phyloP scores from a whole-genome alignment of 192 early-diverging fungal genomes.

The Backusella luteola region DNA sequence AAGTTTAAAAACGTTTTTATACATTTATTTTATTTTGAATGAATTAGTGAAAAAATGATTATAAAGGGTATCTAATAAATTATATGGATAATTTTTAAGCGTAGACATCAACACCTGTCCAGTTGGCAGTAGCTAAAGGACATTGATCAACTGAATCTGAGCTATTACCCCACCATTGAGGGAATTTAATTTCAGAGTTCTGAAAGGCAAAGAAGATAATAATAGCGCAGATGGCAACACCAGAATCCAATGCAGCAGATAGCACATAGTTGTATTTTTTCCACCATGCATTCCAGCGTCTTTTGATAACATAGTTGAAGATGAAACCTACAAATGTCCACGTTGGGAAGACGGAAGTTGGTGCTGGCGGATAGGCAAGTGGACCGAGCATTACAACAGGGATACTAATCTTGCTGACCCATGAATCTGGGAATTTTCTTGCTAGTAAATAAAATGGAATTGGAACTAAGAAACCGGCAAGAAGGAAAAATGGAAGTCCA shows the following conservation, averaged over 20 bases:
- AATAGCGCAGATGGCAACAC: constrained; percentile 41
- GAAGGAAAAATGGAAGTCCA: constrained; percentile 52
- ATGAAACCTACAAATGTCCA: constrained; percentile 58
- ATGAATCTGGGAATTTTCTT: constrained; percentile 60
- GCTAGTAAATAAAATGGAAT: constrained; percentile 67
- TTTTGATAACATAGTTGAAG: constrained; percentile 71
- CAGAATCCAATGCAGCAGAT: constrained; percentile 51
- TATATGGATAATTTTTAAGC: constrained; percentile 14
- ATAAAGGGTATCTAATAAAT: no score
- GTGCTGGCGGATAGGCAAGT: constrained; percentile 61
- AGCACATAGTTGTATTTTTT: constrained; percentile 53
- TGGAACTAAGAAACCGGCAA: constrained; percentile 68
- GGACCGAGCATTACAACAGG: constrained; percentile 65
- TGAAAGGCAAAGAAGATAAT: constrained; percentile 49
- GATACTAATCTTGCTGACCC: constrained; percentile 68
- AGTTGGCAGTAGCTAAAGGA: constrained; percentile 42
- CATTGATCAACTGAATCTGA: constrained; percentile 49
- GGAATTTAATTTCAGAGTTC: constrained; percentile 42
- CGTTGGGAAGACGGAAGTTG: constrained; percentile 44
- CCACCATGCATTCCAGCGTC: constrained; percentile 61
- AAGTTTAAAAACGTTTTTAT: no score
- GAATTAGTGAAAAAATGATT: no score
- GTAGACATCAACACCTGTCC: constrained; percentile 44
- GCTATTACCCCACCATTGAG: constrained; percentile 52
- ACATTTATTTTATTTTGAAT: no score